A percentile compares a stretch with the other conserved stretches of the same genome.
Conservation (phyloP, 106 monocot genomes). For the Dendrobium catenatum region DNA sequence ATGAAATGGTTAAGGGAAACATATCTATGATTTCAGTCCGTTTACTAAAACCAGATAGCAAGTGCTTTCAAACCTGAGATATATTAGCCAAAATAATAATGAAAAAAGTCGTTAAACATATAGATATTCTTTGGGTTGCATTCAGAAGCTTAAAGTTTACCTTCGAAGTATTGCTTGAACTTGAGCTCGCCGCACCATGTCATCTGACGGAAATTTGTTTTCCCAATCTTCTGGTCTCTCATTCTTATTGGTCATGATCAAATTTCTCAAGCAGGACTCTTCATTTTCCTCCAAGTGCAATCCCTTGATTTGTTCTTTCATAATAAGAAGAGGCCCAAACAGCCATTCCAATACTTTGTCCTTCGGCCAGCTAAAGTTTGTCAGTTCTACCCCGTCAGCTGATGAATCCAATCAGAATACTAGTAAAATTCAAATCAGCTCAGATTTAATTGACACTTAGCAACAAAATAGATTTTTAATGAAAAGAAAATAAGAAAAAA, state of each 20-base stretch:
- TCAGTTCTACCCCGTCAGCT: conserved; percentile 76
- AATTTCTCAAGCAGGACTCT: conserved; percentile 53
- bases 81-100: too few species aligned
- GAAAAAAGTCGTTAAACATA: too few species aligned
- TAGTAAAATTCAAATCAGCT: conserved; percentile 5
- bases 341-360: conserved; percentile 80
- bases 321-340: conserved; percentile 65
- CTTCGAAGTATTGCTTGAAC: conserved; percentile 82
- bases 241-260: conserved; percentile 47
- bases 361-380: conserved; percentile 78
- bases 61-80: too few species aligned
- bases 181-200: conserved; percentile 68
- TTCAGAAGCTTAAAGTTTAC: conserved; percentile 17
- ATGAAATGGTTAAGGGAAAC: too few species aligned
- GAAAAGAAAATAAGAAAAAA: background rate
- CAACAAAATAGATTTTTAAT: background rate
- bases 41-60: too few species aligned
- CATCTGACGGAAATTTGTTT: conserved; percentile 47
- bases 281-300: conserved; percentile 60
- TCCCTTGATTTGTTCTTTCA: conserved; percentile 80
- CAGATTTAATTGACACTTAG: background rate
- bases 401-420: conserved; percentile 16
- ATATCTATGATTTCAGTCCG: too few species aligned
- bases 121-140: background rate
- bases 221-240: conserved; percentile 75